Conservation (phyloP, 2,329 filamentous ascomycete species). For the Raffaelea arxii region DNA sequence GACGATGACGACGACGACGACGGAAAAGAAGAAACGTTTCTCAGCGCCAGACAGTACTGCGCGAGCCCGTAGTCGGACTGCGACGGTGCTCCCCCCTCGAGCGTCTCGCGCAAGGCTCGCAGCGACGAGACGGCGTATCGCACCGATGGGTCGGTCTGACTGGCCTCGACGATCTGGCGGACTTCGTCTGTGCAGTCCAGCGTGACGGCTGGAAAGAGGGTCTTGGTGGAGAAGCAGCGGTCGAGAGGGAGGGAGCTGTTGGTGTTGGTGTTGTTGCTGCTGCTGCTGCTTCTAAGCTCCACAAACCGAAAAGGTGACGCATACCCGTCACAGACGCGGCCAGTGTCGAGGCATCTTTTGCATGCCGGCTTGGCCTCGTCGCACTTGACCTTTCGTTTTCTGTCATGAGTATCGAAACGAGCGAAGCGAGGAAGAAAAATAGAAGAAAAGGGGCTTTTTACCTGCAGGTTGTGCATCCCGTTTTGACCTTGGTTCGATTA, state of each 20-base stretch:
- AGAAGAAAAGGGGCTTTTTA: too few relatives aligned
- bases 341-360: conserved; percentile 25
- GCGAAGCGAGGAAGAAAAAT: too few relatives aligned
- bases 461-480: too few relatives aligned
- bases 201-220: conserved; percentile 27
- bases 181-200: conserved; percentile 28
- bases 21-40: conserved; percentile 27
- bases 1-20: conserved; percentile 20
- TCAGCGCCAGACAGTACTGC: conserved; percentile 31
- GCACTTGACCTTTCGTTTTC: not conserved
- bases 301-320: conserved; percentile 25
- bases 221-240: conserved; percentile 31
- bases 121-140: conserved; percentile 30
- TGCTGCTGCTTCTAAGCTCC: conserved; percentile 12
- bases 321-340: conserved; percentile 32
- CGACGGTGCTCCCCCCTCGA: conserved; percentile 23
- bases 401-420: too few relatives aligned
- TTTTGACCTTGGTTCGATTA: too few relatives aligned
- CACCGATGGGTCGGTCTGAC: conserved; percentile 23
- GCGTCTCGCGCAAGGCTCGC: conserved; percentile 26
- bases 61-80: conserved; percentile 26
- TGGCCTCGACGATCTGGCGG: conserved; percentile 27
- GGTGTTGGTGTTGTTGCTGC: conserved; percentile 13
- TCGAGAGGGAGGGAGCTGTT: conserved; percentile 24
- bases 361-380: conserved; percentile 12